Conservation (phyloP, 2,329 filamentous ascomycete genomes). For the Aspergillus tubingensis region DNA sequence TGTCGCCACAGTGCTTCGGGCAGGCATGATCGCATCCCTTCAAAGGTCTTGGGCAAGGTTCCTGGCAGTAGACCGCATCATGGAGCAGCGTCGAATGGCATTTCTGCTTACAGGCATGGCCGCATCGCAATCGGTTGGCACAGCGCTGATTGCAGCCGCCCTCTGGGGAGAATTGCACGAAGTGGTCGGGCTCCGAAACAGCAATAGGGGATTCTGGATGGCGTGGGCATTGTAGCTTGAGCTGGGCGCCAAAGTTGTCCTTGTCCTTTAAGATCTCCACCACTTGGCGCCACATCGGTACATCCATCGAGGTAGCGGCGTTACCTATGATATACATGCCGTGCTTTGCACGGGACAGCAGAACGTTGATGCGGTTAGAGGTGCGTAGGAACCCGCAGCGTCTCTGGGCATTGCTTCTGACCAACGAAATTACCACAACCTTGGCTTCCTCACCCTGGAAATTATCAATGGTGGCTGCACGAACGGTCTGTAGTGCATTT, state of each 20-base stretch:
- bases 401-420: constrained; percentile 64
- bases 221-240: constrained; percentile 63
- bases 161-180: constrained; percentile 58
- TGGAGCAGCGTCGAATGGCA: constrained; percentile 51
- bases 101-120: constrained; percentile 47
- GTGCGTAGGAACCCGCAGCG: constrained; percentile 68
- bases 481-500: constrained; percentile 46
- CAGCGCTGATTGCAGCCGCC: constrained; percentile 62
- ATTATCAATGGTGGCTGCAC: constrained; percentile 70
- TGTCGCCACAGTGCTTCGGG: constrained; percentile 43
- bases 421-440: constrained; percentile 68
- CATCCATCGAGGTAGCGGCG: constrained; percentile 55
- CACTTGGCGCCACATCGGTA: constrained; percentile 67
- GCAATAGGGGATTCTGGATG: constrained; percentile 57
- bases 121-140: constrained; percentile 45
- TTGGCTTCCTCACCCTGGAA: constrained; percentile 78
- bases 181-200: constrained; percentile 60
- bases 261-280: constrained; percentile 52
- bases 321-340: constrained; percentile 74
- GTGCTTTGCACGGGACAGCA: constrained; percentile 66
- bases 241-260: constrained; percentile 51
- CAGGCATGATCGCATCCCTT: constrained; percentile 48
- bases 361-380: constrained; percentile 68
- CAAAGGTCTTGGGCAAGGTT: constrained; percentile 41
- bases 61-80: constrained; percentile 42